phyloP scores from a whole-genome alignment of 345 rosid species.

The Euphorbia pulcherrima region DNA sequence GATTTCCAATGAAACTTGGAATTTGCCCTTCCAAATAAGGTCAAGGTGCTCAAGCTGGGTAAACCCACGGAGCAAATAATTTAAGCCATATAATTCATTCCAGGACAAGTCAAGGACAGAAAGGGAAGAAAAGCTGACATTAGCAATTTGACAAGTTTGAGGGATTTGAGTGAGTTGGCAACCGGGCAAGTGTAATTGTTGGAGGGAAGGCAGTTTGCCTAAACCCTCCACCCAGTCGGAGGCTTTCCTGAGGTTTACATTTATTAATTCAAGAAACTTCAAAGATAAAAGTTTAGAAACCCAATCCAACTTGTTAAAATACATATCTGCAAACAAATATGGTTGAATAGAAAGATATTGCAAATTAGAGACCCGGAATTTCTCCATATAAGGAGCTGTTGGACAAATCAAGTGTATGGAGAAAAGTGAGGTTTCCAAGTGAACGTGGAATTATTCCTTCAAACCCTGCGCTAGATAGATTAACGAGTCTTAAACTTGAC shows the following conservation, averaged over 20 bases:
- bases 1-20: slow-evolving; percentile 15
- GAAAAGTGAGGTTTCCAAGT: slow-evolving; percentile 27
- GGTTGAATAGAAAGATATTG: slow-evolving; percentile 5
- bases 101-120: too few species aligned
- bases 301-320: too few species aligned
- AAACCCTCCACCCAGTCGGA: too few species aligned
- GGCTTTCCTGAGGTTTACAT: too few species aligned
- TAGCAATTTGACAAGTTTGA: too few species aligned
- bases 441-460: slow-evolving; percentile 18
- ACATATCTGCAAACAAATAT: too few species aligned
- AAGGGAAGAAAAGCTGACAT: too few species aligned
- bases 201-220: too few species aligned
- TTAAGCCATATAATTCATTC: slow-evolving; percentile 5
- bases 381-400: neutral
- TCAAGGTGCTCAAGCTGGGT: slow-evolving; percentile 13
- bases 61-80: slow-evolving; percentile 11
- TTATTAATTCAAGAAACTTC: too few species aligned
- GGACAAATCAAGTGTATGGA: neutral
- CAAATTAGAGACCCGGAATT: slow-evolving; percentile 24
- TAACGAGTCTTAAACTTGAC: slow-evolving; percentile 14
- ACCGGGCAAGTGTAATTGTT: too few species aligned
- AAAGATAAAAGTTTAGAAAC: too few species aligned
- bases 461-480: slow-evolving; percentile 21
- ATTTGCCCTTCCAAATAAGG: slow-evolving; percentile 22
- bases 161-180: too few species aligned